These are phyloP conservation scores for Endocladia muricata DNA, from an alignment of 31 red algal species.

Conservation along the genomic window DNA sequence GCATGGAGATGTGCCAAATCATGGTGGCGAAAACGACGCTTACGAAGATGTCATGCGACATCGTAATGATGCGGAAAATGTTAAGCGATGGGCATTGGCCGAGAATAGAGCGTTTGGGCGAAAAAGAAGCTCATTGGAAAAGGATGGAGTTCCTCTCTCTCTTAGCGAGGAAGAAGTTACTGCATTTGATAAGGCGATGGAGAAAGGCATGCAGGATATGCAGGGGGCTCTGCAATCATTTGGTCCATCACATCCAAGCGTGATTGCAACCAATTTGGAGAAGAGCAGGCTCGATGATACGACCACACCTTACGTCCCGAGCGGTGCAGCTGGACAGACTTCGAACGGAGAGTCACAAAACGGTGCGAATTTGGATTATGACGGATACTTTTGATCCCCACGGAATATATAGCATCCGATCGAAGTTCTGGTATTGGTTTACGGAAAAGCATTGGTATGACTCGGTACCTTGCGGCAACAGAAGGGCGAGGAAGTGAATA, in stretches of 20 bases:
- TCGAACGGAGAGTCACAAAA: too few species aligned
- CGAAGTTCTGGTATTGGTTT: too few species aligned
- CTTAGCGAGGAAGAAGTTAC: slow-evolving; percentile 36
- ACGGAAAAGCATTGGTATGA: too few species aligned
- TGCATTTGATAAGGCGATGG: slow-evolving; percentile 27
- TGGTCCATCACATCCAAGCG: slow-evolving; percentile 33
- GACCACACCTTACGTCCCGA: too few species aligned
- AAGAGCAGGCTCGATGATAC: neutral
- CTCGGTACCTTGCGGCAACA: too few species aligned
- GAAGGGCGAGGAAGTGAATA: too few species aligned
- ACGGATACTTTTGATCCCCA: too few species aligned
- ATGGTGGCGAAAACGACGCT: slow-evolving; percentile 37
- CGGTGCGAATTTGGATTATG: too few species aligned
- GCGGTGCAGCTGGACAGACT: too few species aligned
- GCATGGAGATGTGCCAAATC: neutral
- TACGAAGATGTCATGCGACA: slow-evolving; percentile 74
- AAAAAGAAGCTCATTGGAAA: slow-evolving; percentile 25
- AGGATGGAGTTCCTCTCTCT: slow-evolving; percentile 31
- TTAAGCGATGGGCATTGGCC: slow-evolving; percentile 24
- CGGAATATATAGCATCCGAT: too few species aligned
- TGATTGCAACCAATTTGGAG: slow-evolving; percentile 22
- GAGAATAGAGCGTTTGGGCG: slow-evolving; percentile 64
- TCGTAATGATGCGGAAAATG: slow-evolving; percentile 21
- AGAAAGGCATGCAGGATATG: slow-evolving; percentile 38
- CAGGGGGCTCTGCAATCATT: slow-evolving; percentile 27